Evolutionary conservation across 2,329 filamentous ascomycete species (phyloP), one percentile per base, ranked within the genome.

Genomic region (Fusarium dlaminii): DNA sequence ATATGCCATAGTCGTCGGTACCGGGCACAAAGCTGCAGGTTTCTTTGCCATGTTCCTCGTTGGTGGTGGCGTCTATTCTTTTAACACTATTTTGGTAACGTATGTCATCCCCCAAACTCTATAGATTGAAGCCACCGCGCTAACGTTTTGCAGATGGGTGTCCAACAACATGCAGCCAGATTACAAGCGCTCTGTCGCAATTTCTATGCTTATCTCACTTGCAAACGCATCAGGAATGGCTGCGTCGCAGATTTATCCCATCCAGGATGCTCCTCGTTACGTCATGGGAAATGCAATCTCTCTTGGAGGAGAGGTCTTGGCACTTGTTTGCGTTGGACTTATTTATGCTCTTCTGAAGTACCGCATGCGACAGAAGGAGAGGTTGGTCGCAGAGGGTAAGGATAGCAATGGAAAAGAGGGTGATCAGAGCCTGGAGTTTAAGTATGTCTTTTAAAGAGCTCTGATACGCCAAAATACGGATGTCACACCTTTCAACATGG

Each of bases 181-280:
- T 48, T 86, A 86, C 75, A 83, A 85, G 32, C 83, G 86, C 22
- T 85, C 86, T 0, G 81, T 86, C 0, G 85, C 82, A 8, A 82
- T 87, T 17, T 85, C 85, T 0, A 76, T 85, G 34, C 82, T 86
- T 15, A 83, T 86, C 57, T 86, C 85, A 0, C 81, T 88, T 2
- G 86, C 83, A 3, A 88, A 88, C 37, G 83, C 82, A 4, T 85
- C 85, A 0, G 86, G 86, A 17, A 83, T 87, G 14, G 84, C 86
- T 2, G 84, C 85, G 0, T 85, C 85, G 0, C 86, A 87, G 67
- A 82, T 87, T 1, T 87, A 84, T 63, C 78, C 79, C 3, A 61
- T 66, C 11, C 22, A 45, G 3, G 70, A 77, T 18, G 63, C 71
- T 5, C 75, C 75, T 8, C 55, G 81, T 5, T 82, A 82, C 34